Evolutionary conservation across 305 asterid species (phyloP).

Genomic region (Fraxinus paxiana): DNA sequence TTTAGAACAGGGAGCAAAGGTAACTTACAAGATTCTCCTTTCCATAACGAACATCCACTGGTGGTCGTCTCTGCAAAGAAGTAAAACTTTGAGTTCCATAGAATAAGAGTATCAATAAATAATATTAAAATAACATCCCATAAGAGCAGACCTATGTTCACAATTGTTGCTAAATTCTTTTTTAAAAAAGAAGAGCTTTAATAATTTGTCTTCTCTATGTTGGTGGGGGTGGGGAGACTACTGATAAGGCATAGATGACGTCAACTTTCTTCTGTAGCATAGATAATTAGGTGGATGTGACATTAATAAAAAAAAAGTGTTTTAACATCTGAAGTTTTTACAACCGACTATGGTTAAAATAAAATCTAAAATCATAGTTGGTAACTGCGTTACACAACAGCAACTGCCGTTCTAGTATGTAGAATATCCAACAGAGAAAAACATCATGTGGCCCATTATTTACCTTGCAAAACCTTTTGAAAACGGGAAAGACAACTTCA

Average conservation of each 20-base stretch:
- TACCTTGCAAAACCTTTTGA: constrained; percentile 83
- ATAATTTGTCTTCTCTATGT: background rate
- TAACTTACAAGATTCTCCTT: constrained; percentile 67
- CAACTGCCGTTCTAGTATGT: background rate
- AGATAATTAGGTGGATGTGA: background rate
- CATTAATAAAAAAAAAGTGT: background rate
- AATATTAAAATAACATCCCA: background rate
- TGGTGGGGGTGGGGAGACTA: background rate
- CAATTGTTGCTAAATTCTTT: background rate
- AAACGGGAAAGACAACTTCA: constrained; percentile 56
- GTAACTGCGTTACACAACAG: background rate
- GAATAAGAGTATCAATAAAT: constrained; percentile 1
- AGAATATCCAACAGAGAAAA: background rate
- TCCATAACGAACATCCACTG: constrained; percentile 53
- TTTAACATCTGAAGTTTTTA: background rate
- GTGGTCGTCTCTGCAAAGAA: constrained; percentile 71
- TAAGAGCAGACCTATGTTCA: background rate
- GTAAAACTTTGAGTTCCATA: constrained; percentile 6
- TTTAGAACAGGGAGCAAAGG: constrained; percentile 13
- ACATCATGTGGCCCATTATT: background rate
- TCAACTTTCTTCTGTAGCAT: background rate
- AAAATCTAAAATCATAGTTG: background rate
- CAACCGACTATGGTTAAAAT: background rate
- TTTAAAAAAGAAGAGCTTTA: background rate
- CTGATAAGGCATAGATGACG: background rate